These are phyloP conservation scores for Gilbertella persicaria DNA, from an alignment of 371 early-diverging fungal genomes.

Conservation along the genomic window DNA sequence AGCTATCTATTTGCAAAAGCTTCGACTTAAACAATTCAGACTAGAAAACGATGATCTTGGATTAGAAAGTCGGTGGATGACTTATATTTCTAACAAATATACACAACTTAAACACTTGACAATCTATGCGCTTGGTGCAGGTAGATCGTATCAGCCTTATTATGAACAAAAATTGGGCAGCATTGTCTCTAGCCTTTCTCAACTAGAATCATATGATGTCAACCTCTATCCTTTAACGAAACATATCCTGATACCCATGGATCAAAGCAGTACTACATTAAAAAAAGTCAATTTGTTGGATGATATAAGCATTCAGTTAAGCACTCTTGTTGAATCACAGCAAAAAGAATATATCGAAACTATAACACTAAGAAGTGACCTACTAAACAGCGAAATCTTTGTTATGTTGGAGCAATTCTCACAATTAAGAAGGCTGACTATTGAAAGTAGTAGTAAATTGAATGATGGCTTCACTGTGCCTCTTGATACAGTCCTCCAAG, in stretches of 20 bases:
- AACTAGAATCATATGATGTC: background rate
- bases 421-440: background rate
- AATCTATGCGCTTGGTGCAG: background rate
- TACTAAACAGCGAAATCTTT: no score
- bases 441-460: background rate
- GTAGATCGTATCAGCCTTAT: background rate
- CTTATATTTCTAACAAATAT: slow-evolving; percentile 3
- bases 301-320: background rate
- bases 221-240: background rate
- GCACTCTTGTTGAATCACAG: background rate
- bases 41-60: no score
- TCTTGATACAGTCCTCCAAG: background rate
- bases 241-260: background rate
- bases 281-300: background rate
- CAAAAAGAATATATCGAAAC: background rate
- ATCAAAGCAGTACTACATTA: background rate
- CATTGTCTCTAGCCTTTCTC: background rate
- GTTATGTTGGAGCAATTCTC: background rate
- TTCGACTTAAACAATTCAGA: no score
- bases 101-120: background rate
- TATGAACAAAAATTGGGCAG: background rate
- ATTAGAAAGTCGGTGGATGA: background rate
- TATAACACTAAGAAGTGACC: no score
- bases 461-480: no score
- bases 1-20: no score